These are phyloP conservation scores for Xylaria hypoxylon DNA, from an alignment of 2,329 filamentous ascomycete genomes.

Conservation along the genomic window DNA sequence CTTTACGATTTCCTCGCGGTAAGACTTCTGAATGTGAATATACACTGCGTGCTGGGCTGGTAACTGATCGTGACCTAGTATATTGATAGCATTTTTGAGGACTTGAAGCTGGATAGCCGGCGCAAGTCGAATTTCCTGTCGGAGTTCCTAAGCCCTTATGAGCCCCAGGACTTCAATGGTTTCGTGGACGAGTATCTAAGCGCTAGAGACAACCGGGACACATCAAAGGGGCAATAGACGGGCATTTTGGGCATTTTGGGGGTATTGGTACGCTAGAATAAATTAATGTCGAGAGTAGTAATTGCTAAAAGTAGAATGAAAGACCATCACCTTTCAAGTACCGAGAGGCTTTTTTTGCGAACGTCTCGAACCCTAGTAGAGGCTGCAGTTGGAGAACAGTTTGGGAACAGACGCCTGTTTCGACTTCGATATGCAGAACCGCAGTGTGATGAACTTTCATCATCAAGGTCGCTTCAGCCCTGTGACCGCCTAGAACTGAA, in stretches of 20 bases:
- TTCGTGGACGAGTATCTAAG: constrained; percentile 49
- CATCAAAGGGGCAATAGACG: constrained; percentile 13
- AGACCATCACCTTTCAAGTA: constrained; percentile 1
- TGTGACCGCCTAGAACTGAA: too few relatives aligned
- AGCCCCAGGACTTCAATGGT: constrained; percentile 47
- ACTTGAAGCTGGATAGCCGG: constrained; percentile 47
- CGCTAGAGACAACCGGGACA: constrained; percentile 9
- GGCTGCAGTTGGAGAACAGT: too few relatives aligned
- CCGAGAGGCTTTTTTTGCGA: not conserved
- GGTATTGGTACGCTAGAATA: not conserved
- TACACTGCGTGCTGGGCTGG: not conserved
- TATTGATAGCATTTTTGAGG: constrained; percentile 48
- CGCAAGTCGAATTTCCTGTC: constrained; percentile 49
- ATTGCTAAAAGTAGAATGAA: not conserved
- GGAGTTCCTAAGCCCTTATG: constrained; percentile 48
- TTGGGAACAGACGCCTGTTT: too few relatives aligned
- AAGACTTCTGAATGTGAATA: constrained; percentile 20
- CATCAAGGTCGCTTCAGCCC: too few relatives aligned
- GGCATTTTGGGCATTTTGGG: not conserved
- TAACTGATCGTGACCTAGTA: constrained; percentile 41
- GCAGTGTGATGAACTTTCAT: too few relatives aligned
- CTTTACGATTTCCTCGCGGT: constrained; percentile 51
- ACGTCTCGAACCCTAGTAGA: not conserved
- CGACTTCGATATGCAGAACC: too few relatives aligned
- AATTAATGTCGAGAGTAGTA: not conserved